Percentiles rank a stretch among this genome's conserved stretches.
These are phyloP conservation scores for Dalechampia spathulata DNA, from an alignment of 441 rosid species.

Conservation along the genomic window DNA sequence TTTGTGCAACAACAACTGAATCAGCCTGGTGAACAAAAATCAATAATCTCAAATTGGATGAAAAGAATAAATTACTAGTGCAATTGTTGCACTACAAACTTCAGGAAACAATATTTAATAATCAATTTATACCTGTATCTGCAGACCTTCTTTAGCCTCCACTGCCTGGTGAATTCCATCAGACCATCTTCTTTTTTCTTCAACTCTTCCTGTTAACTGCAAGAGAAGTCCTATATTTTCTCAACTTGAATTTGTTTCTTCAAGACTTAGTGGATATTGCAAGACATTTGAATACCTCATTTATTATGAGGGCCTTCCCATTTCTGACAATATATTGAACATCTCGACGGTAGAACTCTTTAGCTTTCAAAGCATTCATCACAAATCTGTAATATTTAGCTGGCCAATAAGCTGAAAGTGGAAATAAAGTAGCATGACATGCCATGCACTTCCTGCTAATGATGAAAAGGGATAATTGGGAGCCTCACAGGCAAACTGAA, in stretches of 20 bases:
- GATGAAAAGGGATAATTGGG: conserved; percentile 2
- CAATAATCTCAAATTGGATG: conserved; percentile 13
- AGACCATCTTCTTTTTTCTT: conserved; percentile 97
- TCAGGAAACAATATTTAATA: conserved; percentile 11
- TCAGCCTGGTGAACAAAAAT: conserved; percentile 50
- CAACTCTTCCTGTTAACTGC: conserved; percentile 97
- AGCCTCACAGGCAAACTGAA: conserved; percentile 9
- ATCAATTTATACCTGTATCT: conserved; percentile 59
- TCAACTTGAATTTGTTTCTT: neutral
- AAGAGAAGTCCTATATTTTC: conserved; percentile 7
- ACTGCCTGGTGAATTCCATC: conserved; percentile 98
- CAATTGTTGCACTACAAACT: conserved; percentile 11
- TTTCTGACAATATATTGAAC: conserved; percentile 91
- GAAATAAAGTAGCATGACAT: conserved; percentile 4
- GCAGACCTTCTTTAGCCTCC: conserved; percentile 95
- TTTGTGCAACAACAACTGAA: conserved; percentile 96
- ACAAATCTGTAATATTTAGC: conserved; percentile 60
- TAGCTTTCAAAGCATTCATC: conserved; percentile 93
- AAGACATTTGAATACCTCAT: conserved; percentile 55
- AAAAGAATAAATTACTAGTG: neutral
- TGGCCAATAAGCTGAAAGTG: conserved; percentile 16
- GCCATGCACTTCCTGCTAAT: conserved; percentile 1
- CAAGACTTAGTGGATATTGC: neutral
- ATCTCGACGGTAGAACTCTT: conserved; percentile 88
- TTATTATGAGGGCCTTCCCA: conserved; percentile 89